Conservation (phyloP, 163 green algal species). For the Chlorella variabilis region DNA sequence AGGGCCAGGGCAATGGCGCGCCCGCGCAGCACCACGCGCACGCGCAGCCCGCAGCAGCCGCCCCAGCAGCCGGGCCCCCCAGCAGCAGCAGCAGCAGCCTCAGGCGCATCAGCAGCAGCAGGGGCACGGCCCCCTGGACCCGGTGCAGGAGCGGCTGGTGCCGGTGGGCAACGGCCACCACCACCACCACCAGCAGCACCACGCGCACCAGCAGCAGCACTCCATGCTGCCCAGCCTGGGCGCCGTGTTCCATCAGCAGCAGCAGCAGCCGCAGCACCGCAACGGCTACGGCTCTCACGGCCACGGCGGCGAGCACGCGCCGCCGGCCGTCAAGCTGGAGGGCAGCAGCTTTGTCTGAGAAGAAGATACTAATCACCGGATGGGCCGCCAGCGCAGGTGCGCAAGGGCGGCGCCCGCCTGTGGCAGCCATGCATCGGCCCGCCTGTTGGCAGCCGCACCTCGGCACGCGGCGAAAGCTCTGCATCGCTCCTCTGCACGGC, state of each 20-base stretch:
- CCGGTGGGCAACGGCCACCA: neutral
- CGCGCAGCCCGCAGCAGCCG: neutral
- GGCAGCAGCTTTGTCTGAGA: constrained; percentile 17
- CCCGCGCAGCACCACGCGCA: neutral
- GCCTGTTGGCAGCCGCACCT: no score
- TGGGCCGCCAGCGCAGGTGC: neutral
- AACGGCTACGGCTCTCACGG: constrained; percentile 9
- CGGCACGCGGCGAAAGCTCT: no score
- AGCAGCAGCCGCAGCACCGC: neutral
- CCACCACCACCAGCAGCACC: neutral
- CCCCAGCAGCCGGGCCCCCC: neutral
- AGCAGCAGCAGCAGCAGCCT: neutral
- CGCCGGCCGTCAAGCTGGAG: constrained; percentile 16
- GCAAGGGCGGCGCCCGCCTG: neutral
- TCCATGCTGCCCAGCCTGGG: neutral
- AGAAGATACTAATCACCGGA: constrained; percentile 7
- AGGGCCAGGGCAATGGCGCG: neutral
- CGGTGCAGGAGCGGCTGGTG: neutral
- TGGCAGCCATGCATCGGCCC: no score
- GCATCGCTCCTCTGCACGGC: no score
- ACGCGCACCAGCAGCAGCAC: neutral
- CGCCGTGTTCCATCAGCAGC: neutral
- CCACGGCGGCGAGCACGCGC: neutral
- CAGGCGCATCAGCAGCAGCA: neutral
- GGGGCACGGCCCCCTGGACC: neutral